phyloP scores from a whole-genome alignment of 352 stramenopile genomes.

The Phytopythium litorale region DNA sequence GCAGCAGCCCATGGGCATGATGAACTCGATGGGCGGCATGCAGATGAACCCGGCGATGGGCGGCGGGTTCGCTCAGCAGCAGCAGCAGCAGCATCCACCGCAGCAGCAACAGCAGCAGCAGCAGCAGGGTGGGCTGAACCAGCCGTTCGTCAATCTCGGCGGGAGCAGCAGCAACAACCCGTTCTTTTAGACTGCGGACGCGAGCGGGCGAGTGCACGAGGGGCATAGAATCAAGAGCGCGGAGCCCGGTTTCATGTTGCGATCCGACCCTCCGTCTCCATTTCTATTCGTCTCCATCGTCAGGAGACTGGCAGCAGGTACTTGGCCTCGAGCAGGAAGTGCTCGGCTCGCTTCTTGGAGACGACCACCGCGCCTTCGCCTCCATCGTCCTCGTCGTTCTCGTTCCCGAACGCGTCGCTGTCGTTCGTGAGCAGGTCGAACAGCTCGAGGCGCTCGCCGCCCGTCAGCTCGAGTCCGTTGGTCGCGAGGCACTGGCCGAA shows the following conservation, averaged over 20 bases:
- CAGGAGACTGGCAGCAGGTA: constrained; percentile 9
- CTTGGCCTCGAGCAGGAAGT: constrained; percentile 31
- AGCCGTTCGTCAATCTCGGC: constrained; percentile 78
- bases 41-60: constrained; percentile 28
- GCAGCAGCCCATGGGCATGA: constrained; percentile 54
- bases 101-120: constrained; percentile 34
- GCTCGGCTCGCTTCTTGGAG: constrained; percentile 23
- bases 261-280: background rate
- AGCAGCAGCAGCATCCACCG: constrained; percentile 15
- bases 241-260: constrained; percentile 4
- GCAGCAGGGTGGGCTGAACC: constrained; percentile 52
- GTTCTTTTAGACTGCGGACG: constrained; percentile 30
- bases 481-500: constrained; percentile 29
- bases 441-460: constrained; percentile 47
- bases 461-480: constrained; percentile 47
- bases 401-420: constrained; percentile 17
- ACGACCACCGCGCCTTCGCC: constrained; percentile 8
- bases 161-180: constrained; percentile 33
- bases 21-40: constrained; percentile 57
- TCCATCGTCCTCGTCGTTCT: background rate
- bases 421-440: constrained; percentile 49
- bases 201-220: background rate
- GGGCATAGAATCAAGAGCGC: constrained; percentile 22
- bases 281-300: background rate
- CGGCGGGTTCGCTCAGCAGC: constrained; percentile 5